These are phyloP conservation scores for Blastocladiella britannica DNA, from an alignment of 192 early-diverging fungal species.

Conservation along the genomic window DNA sequence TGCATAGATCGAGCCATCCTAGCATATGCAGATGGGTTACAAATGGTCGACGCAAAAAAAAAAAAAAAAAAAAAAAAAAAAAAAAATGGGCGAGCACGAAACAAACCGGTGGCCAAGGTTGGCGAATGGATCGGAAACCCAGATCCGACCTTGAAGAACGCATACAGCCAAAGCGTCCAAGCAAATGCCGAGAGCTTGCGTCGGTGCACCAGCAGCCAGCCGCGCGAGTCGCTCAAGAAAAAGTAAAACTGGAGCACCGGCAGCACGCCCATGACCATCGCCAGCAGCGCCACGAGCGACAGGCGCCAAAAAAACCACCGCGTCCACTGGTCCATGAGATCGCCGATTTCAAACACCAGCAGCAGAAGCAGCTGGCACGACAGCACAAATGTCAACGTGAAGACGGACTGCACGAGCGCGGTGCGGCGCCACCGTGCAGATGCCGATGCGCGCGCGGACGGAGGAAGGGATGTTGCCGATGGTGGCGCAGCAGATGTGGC, in stretches of 20 bases:
- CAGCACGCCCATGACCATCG: slow-evolving; percentile 44
- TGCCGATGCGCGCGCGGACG: not conserved
- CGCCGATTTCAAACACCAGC: slow-evolving; percentile 60
- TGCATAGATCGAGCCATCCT: slow-evolving; percentile 36
- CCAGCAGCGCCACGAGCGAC: slow-evolving; percentile 40
- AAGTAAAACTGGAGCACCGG: slow-evolving; percentile 57
- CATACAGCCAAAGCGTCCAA: slow-evolving; percentile 18
- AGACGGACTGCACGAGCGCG: slow-evolving; percentile 44
- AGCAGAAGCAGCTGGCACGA: slow-evolving; percentile 60
- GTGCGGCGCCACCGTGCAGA: slow-evolving; percentile 22
- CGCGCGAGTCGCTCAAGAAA: slow-evolving; percentile 18
- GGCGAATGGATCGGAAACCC: slow-evolving; percentile 4
- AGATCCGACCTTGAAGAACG: slow-evolving; percentile 2
- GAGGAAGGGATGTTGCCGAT: too few species aligned
- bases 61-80: slow-evolving; percentile 1
- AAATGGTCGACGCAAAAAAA: slow-evolving; percentile 1
- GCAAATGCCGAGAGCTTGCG: slow-evolving; percentile 5
- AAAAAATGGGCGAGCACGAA: slow-evolving; percentile 2
- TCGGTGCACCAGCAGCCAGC: not conserved
- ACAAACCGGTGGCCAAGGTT: slow-evolving; percentile 15
- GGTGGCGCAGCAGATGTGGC: too few species aligned
- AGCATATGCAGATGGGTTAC: slow-evolving; percentile 1
- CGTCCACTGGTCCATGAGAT: slow-evolving; percentile 39
- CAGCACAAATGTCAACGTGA: slow-evolving; percentile 56
- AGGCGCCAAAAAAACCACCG: slow-evolving; percentile 58